Conservation (phyloP, 768 basidiomycete genomes). For the Holtermannia corniformis region DNA sequence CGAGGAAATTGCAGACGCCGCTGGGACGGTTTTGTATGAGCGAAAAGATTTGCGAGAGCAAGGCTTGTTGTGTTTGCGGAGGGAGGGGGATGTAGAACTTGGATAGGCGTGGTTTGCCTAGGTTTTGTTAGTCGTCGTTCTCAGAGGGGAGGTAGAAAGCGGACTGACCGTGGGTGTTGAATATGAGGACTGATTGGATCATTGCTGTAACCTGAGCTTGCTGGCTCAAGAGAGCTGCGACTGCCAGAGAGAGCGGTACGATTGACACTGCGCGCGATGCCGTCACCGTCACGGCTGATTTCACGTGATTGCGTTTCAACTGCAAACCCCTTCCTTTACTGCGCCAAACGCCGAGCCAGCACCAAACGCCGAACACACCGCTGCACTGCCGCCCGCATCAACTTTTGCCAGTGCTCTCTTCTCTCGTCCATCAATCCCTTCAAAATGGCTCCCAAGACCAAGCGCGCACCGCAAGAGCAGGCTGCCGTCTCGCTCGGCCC, state of each 20-base stretch:
- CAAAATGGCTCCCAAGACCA: constrained; percentile 31
- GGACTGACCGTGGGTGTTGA: constrained; percentile 81
- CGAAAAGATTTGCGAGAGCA: constrained; percentile 82
- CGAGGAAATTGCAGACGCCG: constrained; percentile 89
- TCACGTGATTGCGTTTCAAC: too few species aligned
- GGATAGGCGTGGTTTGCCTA: constrained; percentile 40
- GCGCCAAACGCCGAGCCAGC: not conserved
- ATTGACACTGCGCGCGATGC: too few species aligned
- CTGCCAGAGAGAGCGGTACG: too few species aligned
- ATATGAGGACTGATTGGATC: constrained; percentile 49
- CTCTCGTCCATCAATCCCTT: not conserved
- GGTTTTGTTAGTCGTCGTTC: not conserved
- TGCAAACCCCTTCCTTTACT: too few species aligned
- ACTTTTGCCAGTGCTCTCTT: not conserved
- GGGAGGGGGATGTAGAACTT: constrained; percentile 42
- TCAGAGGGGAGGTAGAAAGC: constrained; percentile 45
- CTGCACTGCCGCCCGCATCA: not conserved
- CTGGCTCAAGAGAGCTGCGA: too few species aligned
- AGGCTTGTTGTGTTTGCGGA: constrained; percentile 34
- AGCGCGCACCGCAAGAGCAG: constrained; percentile 55
- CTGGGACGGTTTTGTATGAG: constrained; percentile 72
- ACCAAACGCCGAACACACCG: not conserved
- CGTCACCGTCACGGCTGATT: too few species aligned
- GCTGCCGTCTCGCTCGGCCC: constrained; percentile 85
- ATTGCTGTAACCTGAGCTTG: constrained; percentile 11